Conservation (phyloP, 2,329 filamentous ascomycete species). For the Didymella arachidicola region DNA sequence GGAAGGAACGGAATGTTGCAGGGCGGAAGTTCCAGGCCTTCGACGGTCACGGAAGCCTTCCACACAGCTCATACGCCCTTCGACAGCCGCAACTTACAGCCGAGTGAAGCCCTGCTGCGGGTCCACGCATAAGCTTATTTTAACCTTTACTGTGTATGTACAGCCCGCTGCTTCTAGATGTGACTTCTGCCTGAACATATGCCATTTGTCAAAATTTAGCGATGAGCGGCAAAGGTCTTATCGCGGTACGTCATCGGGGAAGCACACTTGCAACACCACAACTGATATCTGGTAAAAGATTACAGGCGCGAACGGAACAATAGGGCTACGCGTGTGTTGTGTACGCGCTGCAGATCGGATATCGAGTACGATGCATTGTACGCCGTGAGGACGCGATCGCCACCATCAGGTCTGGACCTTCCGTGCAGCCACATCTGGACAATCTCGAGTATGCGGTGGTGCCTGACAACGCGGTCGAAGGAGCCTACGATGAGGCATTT, state of each 20-base stretch:
- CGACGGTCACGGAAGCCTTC: not conserved
- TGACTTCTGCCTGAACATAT: not conserved
- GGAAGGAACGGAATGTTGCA: slow-evolving; percentile 1
- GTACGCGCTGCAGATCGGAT: slow-evolving; percentile 38
- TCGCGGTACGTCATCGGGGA: slow-evolving; percentile 33
- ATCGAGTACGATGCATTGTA: slow-evolving; percentile 46
- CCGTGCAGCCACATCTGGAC: slow-evolving; percentile 34
- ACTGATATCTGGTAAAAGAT: slow-evolving; percentile 32
- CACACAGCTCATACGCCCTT: slow-evolving; percentile 6
- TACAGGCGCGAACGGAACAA: slow-evolving; percentile 48
- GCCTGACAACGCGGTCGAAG: slow-evolving; percentile 37
- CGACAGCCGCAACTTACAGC: slow-evolving; percentile 4
- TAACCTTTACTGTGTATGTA: not conserved
- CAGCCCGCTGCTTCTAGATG: not conserved
- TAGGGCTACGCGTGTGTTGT: slow-evolving; percentile 44
- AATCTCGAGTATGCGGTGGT: slow-evolving; percentile 39
- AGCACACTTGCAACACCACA: not conserved
- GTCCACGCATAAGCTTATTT: slow-evolving; percentile 5
- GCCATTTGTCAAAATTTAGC: not conserved
- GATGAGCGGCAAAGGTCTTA: slow-evolving; percentile 29
- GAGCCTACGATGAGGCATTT: slow-evolving; percentile 42
- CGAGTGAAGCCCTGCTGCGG: slow-evolving; percentile 5
- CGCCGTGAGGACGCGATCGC: slow-evolving; percentile 39
- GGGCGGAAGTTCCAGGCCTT: slow-evolving; percentile 10
- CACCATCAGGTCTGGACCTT: slow-evolving; percentile 36